A percentile compares a stretch with the other conserved stretches of the same genome.
Conservation (phyloP, 495 filamentous ascomycete species). For the Talaromyces proteolyticus region DNA sequence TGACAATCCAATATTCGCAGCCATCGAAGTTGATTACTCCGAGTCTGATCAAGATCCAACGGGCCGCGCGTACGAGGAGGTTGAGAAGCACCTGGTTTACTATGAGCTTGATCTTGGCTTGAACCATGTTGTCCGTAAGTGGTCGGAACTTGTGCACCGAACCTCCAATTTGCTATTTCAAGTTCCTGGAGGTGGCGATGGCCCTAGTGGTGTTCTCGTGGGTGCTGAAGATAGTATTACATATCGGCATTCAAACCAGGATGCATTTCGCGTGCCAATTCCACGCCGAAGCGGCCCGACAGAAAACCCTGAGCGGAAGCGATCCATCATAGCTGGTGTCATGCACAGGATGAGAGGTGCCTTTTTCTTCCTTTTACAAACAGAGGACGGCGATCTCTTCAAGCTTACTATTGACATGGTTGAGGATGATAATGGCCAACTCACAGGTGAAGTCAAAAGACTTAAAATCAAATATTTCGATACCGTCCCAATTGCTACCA, state of each 20-base stretch:
- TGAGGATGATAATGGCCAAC: constrained; percentile 70
- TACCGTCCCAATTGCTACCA: constrained; percentile 83
- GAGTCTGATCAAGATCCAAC: constrained; percentile 89
- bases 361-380: constrained; percentile 95
- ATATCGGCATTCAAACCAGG: constrained; percentile 89
- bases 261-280: constrained; percentile 81
- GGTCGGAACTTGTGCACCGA: constrained; percentile 89
- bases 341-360: constrained; percentile 97
- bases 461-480: constrained; percentile 98
- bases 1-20: constrained; percentile 93
- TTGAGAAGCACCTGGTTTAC: constrained; percentile 89
- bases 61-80: constrained; percentile 71
- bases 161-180: constrained; percentile 88
- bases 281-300: constrained; percentile 79
- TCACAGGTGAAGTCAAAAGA: constrained; percentile 71
- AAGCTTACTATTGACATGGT: constrained; percentile 91
- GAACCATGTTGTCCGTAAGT: constrained; percentile 95
- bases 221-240: constrained; percentile 93
- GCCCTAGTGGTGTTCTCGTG: constrained; percentile 89
- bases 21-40: constrained; percentile 87
- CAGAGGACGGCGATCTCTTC: constrained; percentile 95
- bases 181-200: constrained; percentile 89
- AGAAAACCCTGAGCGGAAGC: constrained; percentile 88
- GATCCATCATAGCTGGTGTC: constrained; percentile 78
- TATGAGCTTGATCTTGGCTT: constrained; percentile 95